Evolutionary conservation across 768 basidiomycete species (phyloP).

Genomic region (Zangia roseola): DNA sequence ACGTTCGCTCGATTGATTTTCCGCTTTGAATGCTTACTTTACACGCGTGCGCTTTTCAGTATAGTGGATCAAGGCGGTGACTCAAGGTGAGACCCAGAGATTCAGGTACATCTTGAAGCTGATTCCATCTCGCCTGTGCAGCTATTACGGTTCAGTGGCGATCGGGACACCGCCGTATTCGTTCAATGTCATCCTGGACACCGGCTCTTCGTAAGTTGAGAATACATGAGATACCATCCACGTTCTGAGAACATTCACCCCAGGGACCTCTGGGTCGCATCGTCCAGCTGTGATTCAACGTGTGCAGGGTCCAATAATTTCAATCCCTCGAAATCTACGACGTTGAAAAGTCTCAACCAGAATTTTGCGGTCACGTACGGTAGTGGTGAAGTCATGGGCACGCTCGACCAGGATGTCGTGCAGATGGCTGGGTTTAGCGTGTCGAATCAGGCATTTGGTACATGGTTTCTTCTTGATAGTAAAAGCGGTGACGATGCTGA

Average conservation of each 20-base stretch:
- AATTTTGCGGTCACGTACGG: constrained; percentile 45
- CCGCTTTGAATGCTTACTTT: neutral
- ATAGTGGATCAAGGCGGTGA: constrained; percentile 64
- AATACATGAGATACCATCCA: too few species aligned
- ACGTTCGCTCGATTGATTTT: neutral
- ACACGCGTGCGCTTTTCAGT: constrained; percentile 35
- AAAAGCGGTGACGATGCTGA: neutral
- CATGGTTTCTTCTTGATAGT: constrained; percentile 14
- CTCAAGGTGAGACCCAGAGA: constrained; percentile 43
- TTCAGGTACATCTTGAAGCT: neutral
- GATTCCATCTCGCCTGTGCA: constrained; percentile 1
- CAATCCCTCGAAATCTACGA: constrained; percentile 33
- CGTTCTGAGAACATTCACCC: constrained; percentile 26
- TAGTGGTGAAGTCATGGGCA: constrained; percentile 45
- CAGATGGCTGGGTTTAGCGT: constrained; percentile 65
- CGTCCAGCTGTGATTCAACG: constrained; percentile 27
- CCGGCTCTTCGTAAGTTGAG: constrained; percentile 37
- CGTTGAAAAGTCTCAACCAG: constrained; percentile 33
- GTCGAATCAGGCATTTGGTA: constrained; percentile 54
- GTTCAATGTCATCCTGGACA: constrained; percentile 54
- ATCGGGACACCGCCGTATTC: constrained; percentile 45
- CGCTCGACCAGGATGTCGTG: constrained; percentile 63
- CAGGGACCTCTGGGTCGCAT: constrained; percentile 53
- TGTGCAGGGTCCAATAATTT: constrained; percentile 36
- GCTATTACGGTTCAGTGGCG: constrained; percentile 36